Base-by-base conservation (phyloP, 768 basidiomycete genomes). In the Boletus sp. region DNA sequence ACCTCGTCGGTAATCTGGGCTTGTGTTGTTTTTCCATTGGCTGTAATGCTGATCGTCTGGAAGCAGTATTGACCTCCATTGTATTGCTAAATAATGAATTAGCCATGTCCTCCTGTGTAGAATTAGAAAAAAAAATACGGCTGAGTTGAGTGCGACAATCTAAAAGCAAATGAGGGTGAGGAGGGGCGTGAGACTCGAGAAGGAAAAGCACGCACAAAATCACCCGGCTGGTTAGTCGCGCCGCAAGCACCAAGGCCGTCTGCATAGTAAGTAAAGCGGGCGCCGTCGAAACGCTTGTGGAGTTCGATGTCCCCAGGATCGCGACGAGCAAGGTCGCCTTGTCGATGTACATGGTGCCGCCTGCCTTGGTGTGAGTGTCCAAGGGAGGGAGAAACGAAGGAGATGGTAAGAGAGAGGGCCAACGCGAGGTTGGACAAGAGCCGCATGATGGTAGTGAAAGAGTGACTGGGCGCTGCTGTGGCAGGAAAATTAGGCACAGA, bases 1-100 rank as follows among this genome's bases (percentile, higher is more conserved):
- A 86, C 87, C 74, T 79, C 72, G 59, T 93, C 91, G 61, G 74
- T 75, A 59, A 92, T 82, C 7, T 75, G 77, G 7, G 90, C 90
- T 39, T 64, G 64, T 0, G 80, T 69, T 5, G 81, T 75, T 69
- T 83, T 83, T 47, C 89, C 90, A 40, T 77, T 75, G 67, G 74
- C 81, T 3, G 75, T 74, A 63, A 93, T 85, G 24, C 79, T 83
- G 63, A 93, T 85, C 53, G 56, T 71, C 72, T 86, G 74, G 69
- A 74, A 81, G 65, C 90, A 92, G 60, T 82, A 73, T 50, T 74
- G 64, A n/a, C 78, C 78, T 39, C 69, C 62, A 33, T 73, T 77
- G 72, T 71, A 90, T 81, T 87, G 82, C 84, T 86, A 65, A 47
- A 39, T 41, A 12, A 20, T 10, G 30, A 18, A 42, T 70, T n/a